phyloP scores from a whole-genome alignment of 2,329 filamentous ascomycete genomes.

The Aureobasidium melanogenum region DNA sequence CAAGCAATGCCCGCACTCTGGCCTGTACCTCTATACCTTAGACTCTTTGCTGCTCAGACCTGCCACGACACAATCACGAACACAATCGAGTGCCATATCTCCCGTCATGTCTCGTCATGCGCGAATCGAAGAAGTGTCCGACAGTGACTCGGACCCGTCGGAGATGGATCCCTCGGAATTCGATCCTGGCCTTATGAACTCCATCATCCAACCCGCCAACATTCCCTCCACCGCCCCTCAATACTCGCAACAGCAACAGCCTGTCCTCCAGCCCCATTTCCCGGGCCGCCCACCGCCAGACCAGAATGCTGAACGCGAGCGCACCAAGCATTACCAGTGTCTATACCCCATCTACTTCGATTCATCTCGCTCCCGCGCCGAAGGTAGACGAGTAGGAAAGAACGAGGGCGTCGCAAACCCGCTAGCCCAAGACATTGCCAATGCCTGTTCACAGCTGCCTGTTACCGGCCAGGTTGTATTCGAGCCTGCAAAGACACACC shows the following conservation, averaged over 20 bases:
- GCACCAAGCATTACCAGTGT: slow-evolving; percentile 70
- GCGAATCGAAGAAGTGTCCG: slow-evolving; percentile 85
- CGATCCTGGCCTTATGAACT: slow-evolving; percentile 20
- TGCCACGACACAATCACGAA: neutral
- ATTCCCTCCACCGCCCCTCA: slow-evolving; percentile 16
- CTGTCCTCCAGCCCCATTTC: slow-evolving; percentile 22
- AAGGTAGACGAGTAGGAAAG: slow-evolving; percentile 70
- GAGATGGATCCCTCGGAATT: slow-evolving; percentile 63
- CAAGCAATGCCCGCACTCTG: neutral
- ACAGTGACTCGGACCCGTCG: slow-evolving; percentile 73
- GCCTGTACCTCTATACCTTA: neutral
- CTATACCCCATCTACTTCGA: slow-evolving; percentile 97
- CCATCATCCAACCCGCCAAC: slow-evolving; percentile 17
- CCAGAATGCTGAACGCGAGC: slow-evolving; percentile 42
- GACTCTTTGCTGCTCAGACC: neutral
- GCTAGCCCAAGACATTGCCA: slow-evolving; percentile 78
- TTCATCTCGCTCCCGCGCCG: slow-evolving; percentile 58
- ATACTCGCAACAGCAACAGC: slow-evolving; percentile 23
- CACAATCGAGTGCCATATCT: neutral
- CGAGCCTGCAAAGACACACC: slow-evolving; percentile 86
- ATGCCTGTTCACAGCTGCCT: slow-evolving; percentile 63
- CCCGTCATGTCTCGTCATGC: slow-evolving; percentile 65
- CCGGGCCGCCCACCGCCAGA: slow-evolving; percentile 17
- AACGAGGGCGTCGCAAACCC: slow-evolving; percentile 73
- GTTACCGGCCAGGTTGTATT: slow-evolving; percentile 61